Conservation (phyloP, 208 protist species). For the Wallacemonas collosoma region DNA sequence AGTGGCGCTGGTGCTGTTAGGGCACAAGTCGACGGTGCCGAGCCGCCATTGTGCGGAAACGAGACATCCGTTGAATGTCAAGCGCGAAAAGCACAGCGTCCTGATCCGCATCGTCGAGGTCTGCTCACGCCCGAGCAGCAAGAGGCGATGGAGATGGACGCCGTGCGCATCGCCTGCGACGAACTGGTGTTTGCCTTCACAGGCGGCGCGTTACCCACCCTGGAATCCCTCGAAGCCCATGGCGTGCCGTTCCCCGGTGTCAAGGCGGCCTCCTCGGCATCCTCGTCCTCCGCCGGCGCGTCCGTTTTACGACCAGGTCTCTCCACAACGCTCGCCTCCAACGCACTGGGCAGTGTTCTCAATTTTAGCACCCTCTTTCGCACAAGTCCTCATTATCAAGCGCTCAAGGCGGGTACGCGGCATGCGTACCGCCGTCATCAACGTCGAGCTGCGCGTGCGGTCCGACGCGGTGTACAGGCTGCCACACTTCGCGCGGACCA, state of each 20-base stretch:
- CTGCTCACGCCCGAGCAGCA: conserved; percentile 1
- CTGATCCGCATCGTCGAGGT: background rate
- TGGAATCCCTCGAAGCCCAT: conserved; percentile 40
- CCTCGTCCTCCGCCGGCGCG: background rate
- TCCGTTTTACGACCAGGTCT: conserved; percentile 34
- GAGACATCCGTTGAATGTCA: too few species aligned
- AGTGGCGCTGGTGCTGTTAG: too few species aligned
- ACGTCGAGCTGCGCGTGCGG: background rate
- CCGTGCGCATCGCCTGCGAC: conserved; percentile 58
- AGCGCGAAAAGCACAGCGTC: background rate
- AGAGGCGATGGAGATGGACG: conserved; percentile 18
- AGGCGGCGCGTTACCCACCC: conserved; percentile 28
- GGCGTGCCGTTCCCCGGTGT: conserved; percentile 30
- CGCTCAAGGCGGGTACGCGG: background rate
- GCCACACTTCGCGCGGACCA: too few species aligned
- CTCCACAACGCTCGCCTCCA: conserved; percentile 39
- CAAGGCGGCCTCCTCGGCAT: conserved; percentile 4
- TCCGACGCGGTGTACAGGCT: too few species aligned
- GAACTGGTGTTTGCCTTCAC: conserved; percentile 65
- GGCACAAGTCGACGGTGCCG: too few species aligned
- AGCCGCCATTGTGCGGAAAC: too few species aligned
- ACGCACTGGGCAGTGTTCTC: conserved; percentile 45
- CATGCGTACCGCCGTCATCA: background rate
- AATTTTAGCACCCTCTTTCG: conserved; percentile 50
- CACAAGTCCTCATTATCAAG: conserved; percentile 39